Evolutionary conservation across 2,329 filamentous ascomycete genomes (phyloP), one percentile per base, ranked within the genome.

Genomic region (Cytospora piceicola): DNA sequence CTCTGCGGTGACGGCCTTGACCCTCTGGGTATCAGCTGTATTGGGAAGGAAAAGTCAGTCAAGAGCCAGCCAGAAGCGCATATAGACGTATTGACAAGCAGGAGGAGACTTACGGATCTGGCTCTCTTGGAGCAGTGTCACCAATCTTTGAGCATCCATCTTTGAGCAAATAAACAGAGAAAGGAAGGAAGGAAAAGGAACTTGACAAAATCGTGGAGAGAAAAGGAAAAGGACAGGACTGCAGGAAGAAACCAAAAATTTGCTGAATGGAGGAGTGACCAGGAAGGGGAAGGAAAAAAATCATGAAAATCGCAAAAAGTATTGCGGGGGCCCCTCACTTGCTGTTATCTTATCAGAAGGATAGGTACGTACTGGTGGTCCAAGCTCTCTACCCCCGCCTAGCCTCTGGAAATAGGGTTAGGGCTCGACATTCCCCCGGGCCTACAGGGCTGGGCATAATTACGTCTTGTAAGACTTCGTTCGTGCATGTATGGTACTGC

Each of bases 1-100:
- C 73, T 93, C 89, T 66, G 91, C 88, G 22, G 94, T 99, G 69
- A 94, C 93, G 71, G 91, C 88, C 86, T 97, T 96, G 78, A 96
- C 89, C 79, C 89, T 88, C 72, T 92, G 88, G 71, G 93, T 97
- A 80, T 96, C 90, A 76, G 95, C 93, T 96, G 75, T 46, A 39
- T 24, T 29, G 73, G 61, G 70, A 65, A 69, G 70, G 46, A 66
- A 30, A 72, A 55, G 69, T 68, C 55, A 68, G 77, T 81, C 70
- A 83, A 78, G 69, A 67, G 69, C 14, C 59, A 65, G 32, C 30
- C 30, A 39, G 14, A n/a, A 11, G 15, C 60, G 62, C 32, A 68
- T 36, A 67, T 34, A 68, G 46, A 67, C 57, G 53, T 12, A 51
- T 30, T 39, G 61, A 56, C 29, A 59, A 53, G 51, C 54, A 61